A percentile compares a stretch with the other conserved stretches of the same genome.
These are phyloP conservation scores for Cnidoscolus chayamansa DNA, from an alignment of 441 rosid species.

Conservation along the genomic window DNA sequence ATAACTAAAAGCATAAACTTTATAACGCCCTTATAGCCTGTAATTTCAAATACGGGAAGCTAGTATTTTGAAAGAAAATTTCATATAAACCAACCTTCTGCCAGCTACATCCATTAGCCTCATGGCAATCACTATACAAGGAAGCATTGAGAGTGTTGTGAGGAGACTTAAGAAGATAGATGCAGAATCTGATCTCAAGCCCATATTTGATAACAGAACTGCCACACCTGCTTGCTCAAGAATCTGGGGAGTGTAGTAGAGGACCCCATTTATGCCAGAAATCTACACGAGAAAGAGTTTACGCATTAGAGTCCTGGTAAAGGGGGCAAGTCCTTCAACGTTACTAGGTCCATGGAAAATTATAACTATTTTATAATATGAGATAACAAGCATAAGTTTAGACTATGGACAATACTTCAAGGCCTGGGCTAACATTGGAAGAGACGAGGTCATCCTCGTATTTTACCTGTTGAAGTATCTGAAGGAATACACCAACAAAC, in stretches of 20 bases:
- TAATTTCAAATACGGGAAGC: background rate
- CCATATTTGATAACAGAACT: slow-evolving; percentile 71
- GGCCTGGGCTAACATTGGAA: background rate
- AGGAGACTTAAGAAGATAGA: slow-evolving; percentile 67
- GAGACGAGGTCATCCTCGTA: no score
- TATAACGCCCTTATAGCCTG: background rate
- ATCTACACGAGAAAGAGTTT: slow-evolving; percentile 39
- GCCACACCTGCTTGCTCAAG: slow-evolving; percentile 92
- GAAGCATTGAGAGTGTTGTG: slow-evolving; percentile 88
- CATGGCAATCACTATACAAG: slow-evolving; percentile 86
- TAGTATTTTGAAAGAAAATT: background rate
- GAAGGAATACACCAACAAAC: slow-evolving; percentile 67
- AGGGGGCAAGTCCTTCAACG: background rate
- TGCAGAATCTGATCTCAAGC: slow-evolving; percentile 61
- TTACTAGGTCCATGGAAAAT: background rate
- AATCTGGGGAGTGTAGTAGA: slow-evolving; percentile 96
- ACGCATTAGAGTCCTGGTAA: background rate
- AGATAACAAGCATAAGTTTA: background rate
- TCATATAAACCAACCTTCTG: slow-evolving; percentile 55
- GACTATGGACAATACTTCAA: background rate
- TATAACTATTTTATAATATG: no score
- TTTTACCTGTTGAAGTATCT: slow-evolving; percentile 69
- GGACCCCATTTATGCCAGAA: slow-evolving; percentile 93
- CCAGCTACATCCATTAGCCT: slow-evolving; percentile 92
- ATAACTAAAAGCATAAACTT: no score